Evolutionary conservation across 805 yeast species (phyloP).

Genomic region (Metschnikowia matae): DNA sequence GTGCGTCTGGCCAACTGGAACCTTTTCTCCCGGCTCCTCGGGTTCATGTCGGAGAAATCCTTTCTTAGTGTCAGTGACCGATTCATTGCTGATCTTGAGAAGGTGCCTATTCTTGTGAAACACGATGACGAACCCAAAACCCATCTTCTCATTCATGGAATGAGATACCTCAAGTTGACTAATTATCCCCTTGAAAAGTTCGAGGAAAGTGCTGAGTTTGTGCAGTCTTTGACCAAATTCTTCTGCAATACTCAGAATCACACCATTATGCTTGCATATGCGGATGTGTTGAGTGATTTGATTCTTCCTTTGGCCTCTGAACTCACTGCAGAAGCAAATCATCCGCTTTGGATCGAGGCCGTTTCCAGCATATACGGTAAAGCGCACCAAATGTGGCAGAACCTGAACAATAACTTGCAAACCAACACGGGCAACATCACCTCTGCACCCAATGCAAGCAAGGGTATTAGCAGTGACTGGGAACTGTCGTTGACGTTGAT

Average conservation of each 20-base stretch:
- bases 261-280: conserved; percentile 68
- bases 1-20: conserved; percentile 93
- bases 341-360: conserved; percentile 91
- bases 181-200: conserved; percentile 85
- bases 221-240: conserved; percentile 82
- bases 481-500: conserved; percentile 60
- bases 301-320: conserved; percentile 79
- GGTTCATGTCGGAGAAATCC: conserved; percentile 82
- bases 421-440: not conserved
- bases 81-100: conserved; percentile 89
- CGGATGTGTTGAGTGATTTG: conserved; percentile 74
- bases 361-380: conserved; percentile 56
- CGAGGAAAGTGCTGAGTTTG: conserved; percentile 91
- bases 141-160: conserved; percentile 80
- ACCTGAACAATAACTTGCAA: conserved; percentile 3
- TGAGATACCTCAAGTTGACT: conserved; percentile 76
- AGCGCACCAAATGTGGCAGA: conserved; percentile 42
- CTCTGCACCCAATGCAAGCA: conserved; percentile 3
- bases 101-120: conserved; percentile 47
- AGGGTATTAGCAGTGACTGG: conserved; percentile 45
- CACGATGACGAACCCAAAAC: conserved; percentile 50
- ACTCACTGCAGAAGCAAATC: conserved; percentile 90
- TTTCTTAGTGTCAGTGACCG: conserved; percentile 88
- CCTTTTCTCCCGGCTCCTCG: conserved; percentile 80
- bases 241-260: conserved; percentile 63